These are phyloP conservation scores for Chlorociboria aeruginascens DNA, from an alignment of 495 filamentous ascomycete species.

Conservation along the genomic window DNA sequence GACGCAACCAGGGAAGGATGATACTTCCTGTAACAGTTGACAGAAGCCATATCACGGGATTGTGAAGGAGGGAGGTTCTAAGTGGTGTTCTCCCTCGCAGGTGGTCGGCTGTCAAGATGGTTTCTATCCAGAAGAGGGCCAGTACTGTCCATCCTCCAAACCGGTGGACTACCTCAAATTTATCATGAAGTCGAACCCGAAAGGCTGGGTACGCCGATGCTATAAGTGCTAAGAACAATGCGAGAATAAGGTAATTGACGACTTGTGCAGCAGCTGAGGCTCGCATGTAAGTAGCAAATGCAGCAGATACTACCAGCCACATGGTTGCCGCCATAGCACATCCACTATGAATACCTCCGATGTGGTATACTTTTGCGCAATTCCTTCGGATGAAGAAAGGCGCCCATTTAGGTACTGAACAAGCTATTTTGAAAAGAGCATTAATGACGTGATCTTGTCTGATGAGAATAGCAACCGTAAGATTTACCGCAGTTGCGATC, in stretches of 20 bases:
- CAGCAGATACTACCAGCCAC: constrained; percentile 50
- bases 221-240: constrained; percentile 31
- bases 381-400: constrained; percentile 52
- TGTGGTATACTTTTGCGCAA: constrained; percentile 65
- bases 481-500: constrained; percentile 24
- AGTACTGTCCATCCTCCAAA: constrained; percentile 53
- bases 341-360: constrained; percentile 66
- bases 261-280: constrained; percentile 12
- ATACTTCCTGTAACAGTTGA: constrained; percentile 45
- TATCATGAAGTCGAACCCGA: constrained; percentile 44
- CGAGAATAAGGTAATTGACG: constrained; percentile 29
- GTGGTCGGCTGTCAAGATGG: constrained; percentile 21
- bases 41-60: constrained; percentile 46
- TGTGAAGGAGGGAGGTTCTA: neutral
- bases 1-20: constrained; percentile 55
- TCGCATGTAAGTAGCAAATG: constrained; percentile 22
- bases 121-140: constrained; percentile 45
- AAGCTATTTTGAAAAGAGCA: constrained; percentile 50
- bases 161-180: constrained; percentile 56
- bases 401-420: constrained; percentile 38
- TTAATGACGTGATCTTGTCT: constrained; percentile 71
- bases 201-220: constrained; percentile 38
- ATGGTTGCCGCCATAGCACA: constrained; percentile 53
- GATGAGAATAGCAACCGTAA: constrained; percentile 41
- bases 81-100: constrained; percentile 14